Percentiles rank a stretch among this genome's conserved stretches.
Conservation (phyloP, 2,329 filamentous ascomycete genomes). For the Calcarisporium arbuscula region DNA sequence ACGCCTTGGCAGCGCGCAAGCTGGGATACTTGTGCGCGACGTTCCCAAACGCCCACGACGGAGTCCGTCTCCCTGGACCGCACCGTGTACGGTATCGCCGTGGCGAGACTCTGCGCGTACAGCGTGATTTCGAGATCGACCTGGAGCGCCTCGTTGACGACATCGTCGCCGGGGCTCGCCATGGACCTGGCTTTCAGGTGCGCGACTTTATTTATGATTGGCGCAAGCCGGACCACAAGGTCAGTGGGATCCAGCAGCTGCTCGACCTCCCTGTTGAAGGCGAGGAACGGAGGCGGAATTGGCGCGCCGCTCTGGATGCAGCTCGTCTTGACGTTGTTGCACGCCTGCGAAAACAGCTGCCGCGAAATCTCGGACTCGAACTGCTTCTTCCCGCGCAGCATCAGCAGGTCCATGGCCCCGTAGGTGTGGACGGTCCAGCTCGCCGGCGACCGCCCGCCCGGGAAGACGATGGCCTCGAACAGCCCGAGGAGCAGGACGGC, state of each 20-base stretch:
- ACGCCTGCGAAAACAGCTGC: constrained; percentile 17
- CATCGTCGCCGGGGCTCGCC: neutral
- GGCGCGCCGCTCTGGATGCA: constrained; percentile 16
- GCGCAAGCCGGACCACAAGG: constrained; percentile 9
- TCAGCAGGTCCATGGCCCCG: constrained; percentile 19
- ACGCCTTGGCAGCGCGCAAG: constrained; percentile 15
- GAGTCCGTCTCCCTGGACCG: constrained; percentile 2
- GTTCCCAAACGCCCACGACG: constrained; percentile 10
- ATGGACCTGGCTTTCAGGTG: constrained; percentile 9
- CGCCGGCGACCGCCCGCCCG: constrained; percentile 14
- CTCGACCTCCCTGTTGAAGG: constrained; percentile 9
- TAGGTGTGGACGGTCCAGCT: constrained; percentile 19
- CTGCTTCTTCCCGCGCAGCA: constrained; percentile 16
- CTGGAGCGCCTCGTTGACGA: constrained; percentile 13
- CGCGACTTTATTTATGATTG: constrained; percentile 13
- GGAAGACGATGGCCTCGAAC: constrained; percentile 21
- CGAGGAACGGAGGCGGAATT: constrained; percentile 15
- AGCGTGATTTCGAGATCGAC: constrained; percentile 12
- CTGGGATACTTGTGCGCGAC: constrained; percentile 14
- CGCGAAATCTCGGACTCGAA: constrained; percentile 13
- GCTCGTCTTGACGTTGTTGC: constrained; percentile 19
- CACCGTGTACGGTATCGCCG: constrained; percentile 5
- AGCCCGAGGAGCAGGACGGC: constrained; percentile 20
- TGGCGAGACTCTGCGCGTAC: constrained; percentile 1
- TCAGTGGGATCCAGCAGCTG: constrained; percentile 10